A percentile compares a stretch with the other conserved stretches of the same genome.
Conservation (phyloP, 2,329 filamentous ascomycete genomes). For the Sordariomycetes sp. region DNA sequence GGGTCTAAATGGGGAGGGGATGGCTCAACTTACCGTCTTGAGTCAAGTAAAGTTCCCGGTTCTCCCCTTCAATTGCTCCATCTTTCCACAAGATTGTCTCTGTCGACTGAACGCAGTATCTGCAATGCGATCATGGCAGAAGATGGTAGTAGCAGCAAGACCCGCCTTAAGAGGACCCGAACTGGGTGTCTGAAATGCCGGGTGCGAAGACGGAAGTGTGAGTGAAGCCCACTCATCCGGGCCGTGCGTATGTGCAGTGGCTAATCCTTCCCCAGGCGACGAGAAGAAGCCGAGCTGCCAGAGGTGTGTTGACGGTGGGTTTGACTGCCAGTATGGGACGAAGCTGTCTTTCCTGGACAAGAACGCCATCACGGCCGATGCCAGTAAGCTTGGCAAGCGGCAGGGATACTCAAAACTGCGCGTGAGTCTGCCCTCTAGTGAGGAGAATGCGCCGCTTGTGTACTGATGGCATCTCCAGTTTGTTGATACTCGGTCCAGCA, state of each 20-base stretch:
- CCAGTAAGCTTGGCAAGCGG: slow-evolving; percentile 10
- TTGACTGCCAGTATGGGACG: slow-evolving; percentile 38
- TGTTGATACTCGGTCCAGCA: no score
- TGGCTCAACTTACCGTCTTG: no score
- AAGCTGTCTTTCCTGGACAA: slow-evolving; percentile 37
- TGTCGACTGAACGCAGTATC: no score
- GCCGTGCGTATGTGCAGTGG: not conserved
- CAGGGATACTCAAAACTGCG: slow-evolving; percentile 11
- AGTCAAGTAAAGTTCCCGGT: no score
- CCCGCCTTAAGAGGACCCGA: slow-evolving; percentile 18
- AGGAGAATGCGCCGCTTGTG: no score
- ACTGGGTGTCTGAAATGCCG: slow-evolving; percentile 40
- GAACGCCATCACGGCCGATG: slow-evolving; percentile 35
- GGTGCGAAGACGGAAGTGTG: slow-evolving; percentile 37
- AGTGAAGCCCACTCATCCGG: slow-evolving; percentile 9
- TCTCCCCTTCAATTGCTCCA: no score
- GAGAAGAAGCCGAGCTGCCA: slow-evolving; percentile 39
- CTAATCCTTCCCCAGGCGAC: slow-evolving; percentile 26
- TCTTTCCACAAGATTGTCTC: no score
- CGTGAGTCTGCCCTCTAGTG: slow-evolving; percentile 6
- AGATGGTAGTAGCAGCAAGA: no score
- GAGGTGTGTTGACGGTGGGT: slow-evolving; percentile 34
- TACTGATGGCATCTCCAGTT: no score
- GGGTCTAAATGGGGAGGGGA: no score
- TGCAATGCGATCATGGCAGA: no score